Base-by-base conservation (phyloP, 306 rosid genomes). In the Macrotyloma uniflorum region DNA sequence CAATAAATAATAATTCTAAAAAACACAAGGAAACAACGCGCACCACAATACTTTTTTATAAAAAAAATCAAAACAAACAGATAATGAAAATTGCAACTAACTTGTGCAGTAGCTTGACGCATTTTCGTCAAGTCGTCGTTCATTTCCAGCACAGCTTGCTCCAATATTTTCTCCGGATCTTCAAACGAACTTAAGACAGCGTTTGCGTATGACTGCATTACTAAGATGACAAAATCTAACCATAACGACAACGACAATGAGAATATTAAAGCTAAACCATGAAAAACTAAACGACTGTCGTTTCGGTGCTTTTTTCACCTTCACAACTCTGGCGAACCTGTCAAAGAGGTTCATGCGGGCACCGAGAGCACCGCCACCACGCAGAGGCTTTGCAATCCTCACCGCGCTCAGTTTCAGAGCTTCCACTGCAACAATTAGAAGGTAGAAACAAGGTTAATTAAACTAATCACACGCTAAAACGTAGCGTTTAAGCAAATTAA, bases 81-180 rank as follows among this genome's bases (percentile, higher is more conserved):
- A 54, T 19, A 43, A 36, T 12, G 43, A 42, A 11, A 40, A 46
- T n/a, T 1, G 74, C 59, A 78, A 78, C 85, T 80, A 84, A 94
- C 98, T 79, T 94, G 98, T 65, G 98, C 97, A 16, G 98, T 94
- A 47, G 98, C 98, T 83, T 94, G 98, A 20, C 97, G 97, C 98
- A 94, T 94, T 87, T 92, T 94, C 30, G 91, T 92, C 85, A 94
- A 86, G 83, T 94, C 98, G 4, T 94, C 97, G 24, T 89, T 94
- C 98, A 94, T 94, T 87, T 94, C 98, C 74, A 92, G 87, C 78
- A 94, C 97, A 19, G 98, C 69, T 85, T 94, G 98, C 82, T 94
- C 98, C 88, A 94, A 84, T 62, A 94, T 92, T 81, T 94, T 92
- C 91, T 94, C 98, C 2, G 97, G 98, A 77, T 94, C 98, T 84